phyloP scores from a whole-genome alignment of 2,329 filamentous ascomycete species.

The Diaporthe ilicicola region DNA sequence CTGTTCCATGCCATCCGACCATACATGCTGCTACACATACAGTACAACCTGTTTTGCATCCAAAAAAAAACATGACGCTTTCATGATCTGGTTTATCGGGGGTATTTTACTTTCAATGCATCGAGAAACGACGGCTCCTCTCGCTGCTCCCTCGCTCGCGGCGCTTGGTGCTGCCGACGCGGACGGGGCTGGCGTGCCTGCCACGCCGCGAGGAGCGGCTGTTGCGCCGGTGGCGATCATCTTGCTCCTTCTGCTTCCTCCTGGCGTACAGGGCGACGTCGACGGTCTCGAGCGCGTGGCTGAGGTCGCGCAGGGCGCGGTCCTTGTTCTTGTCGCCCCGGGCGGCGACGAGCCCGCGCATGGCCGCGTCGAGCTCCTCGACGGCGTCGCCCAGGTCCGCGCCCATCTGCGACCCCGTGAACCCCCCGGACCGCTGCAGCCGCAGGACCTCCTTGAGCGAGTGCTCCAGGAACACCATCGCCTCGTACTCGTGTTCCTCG shows the following conservation, averaged over 20 bases:
- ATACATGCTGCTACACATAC: constrained; percentile 2
- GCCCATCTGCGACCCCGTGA: constrained; percentile 13
- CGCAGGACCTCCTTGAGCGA: constrained; percentile 24
- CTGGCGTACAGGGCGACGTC: constrained; percentile 18
- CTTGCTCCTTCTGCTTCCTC: background rate
- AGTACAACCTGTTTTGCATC: background rate
- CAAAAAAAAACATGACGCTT: background rate
- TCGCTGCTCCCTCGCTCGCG: background rate
- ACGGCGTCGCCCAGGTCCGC: constrained; percentile 28
- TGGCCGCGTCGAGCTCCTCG: constrained; percentile 26
- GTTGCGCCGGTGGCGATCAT: background rate
- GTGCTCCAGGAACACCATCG: constrained; percentile 24
- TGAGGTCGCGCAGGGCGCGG: constrained; percentile 21
- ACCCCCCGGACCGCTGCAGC: constrained; percentile 19
- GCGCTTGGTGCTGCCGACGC: background rate
- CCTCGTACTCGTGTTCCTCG: constrained; percentile 26
- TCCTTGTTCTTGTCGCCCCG: constrained; percentile 22
- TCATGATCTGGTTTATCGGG: constrained; percentile 5
- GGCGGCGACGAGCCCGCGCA: constrained; percentile 22
- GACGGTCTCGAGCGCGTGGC: constrained; percentile 23
- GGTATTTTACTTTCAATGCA: constrained; percentile 1
- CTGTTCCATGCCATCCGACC: background rate
- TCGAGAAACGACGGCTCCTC: constrained; percentile 21
- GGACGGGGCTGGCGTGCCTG: background rate
- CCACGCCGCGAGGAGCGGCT: background rate